A percentile compares a stretch with the other conserved stretches of the same genome.
Evolutionary conservation across 2,329 filamentous ascomycete species (phyloP).

Genomic region (Xylariaceae sp.): DNA sequence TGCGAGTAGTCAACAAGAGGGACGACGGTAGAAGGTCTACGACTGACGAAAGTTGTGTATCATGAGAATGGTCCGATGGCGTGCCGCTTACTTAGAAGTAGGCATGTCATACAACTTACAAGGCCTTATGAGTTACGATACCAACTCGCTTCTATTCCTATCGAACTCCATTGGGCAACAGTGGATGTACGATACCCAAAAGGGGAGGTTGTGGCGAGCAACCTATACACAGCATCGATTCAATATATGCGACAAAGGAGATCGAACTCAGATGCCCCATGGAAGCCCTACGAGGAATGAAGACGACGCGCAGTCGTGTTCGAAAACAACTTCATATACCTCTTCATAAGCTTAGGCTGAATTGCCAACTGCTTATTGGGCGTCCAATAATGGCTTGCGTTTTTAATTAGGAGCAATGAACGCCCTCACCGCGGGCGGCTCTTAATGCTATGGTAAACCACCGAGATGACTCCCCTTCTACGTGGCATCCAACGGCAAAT

Average conservation of each 20-base stretch:
- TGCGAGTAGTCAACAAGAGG: constrained; percentile 2
- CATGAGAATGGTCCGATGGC: constrained; percentile 4
- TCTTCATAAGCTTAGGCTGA: constrained; percentile 7
- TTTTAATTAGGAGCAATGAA: constrained; percentile 6
- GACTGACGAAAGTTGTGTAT: constrained; percentile 8
- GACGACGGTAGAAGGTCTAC: constrained; percentile 1
- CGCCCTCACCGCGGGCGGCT: constrained; percentile 12
- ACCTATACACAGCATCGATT: too few species aligned
- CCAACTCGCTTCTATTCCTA: background rate
- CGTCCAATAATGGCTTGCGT: constrained; percentile 7
- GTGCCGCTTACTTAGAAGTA: too few species aligned
- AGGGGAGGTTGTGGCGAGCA: background rate
- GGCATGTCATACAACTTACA: constrained; percentile 1
- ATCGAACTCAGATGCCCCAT: constrained; percentile 1
- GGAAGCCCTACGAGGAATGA: constrained; percentile 2
- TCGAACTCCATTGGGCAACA: constrained; percentile 2
- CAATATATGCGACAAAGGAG: background rate
- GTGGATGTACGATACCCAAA: background rate
- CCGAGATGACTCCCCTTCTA: constrained; percentile 12
- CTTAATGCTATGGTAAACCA: constrained; percentile 11
- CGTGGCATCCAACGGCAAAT: constrained; percentile 13
- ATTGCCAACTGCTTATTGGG: constrained; percentile 8
- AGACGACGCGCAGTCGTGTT: constrained; percentile 7
- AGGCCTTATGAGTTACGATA: background rate
- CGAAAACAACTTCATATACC: background rate